phyloP scores from a whole-genome alignment of 768 basidiomycete species.

The Boletellus sp. region DNA sequence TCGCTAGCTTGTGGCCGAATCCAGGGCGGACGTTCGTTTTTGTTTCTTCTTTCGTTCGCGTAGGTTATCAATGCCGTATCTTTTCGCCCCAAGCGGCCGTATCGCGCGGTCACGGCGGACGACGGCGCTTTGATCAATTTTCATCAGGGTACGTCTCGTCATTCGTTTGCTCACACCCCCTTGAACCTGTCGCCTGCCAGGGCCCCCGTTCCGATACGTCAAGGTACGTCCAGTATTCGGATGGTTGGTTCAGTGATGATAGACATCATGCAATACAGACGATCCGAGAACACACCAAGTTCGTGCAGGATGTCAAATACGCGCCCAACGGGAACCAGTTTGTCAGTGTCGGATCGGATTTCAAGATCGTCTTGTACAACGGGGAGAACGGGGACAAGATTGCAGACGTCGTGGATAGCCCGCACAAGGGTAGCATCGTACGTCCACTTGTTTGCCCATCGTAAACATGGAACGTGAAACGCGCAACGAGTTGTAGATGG shows the following conservation, averaged over 20 bases:
- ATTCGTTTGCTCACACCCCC: neutral
- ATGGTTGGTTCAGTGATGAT: neutral
- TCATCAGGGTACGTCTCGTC: conserved; percentile 56
- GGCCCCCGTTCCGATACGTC: conserved; percentile 86
- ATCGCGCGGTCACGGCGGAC: conserved; percentile 82
- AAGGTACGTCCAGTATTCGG: conserved; percentile 44
- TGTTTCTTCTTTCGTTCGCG: no score
- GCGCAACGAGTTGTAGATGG: conserved; percentile 44
- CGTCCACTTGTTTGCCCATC: conserved; percentile 26
- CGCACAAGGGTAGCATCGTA: conserved; percentile 76
- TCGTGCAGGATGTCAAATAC: conserved; percentile 87
- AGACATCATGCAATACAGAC: conserved; percentile 42
- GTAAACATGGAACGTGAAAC: neutral
- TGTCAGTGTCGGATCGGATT: conserved; percentile 86
- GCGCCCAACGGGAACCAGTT: conserved; percentile 79
- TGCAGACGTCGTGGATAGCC: conserved; percentile 60
- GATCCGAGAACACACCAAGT: conserved; percentile 85
- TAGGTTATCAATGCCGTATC: conserved; percentile 85
- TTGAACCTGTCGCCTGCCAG: conserved; percentile 30
- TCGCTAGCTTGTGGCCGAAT: neutral
- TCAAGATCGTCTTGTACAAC: conserved; percentile 84
- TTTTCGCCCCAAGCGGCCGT: conserved; percentile 85
- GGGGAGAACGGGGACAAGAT: conserved; percentile 83
- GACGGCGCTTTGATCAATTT: conserved; percentile 83
- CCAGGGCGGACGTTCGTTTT: neutral